Percentiles rank a stretch among this genome's conserved stretches.
Conservation (phyloP, 176 grass and related monocot genomes). For the Puccinellia tenuiflora region DNA sequence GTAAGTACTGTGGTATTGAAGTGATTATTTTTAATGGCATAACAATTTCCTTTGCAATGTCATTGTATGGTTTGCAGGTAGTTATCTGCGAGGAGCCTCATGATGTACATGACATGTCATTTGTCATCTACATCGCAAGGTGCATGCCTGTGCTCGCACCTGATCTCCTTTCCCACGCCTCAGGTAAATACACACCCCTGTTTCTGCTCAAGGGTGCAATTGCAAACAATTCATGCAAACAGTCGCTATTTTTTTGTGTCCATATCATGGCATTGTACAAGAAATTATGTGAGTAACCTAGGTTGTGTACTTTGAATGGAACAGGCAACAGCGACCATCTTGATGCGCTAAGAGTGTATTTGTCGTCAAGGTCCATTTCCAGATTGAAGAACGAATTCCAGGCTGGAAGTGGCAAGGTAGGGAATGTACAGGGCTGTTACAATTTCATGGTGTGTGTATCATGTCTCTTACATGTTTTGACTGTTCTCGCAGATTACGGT, state of each 20-base stretch:
- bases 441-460: not conserved
- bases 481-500: conserved; percentile 56
- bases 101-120: conserved; percentile 44
- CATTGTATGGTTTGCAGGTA: conserved; percentile 35
- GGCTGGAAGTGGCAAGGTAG: conserved; percentile 73
- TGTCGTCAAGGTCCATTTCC: conserved; percentile 61
- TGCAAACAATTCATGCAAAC: not conserved
- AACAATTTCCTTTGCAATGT: not conserved
- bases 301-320: conserved; percentile 17
- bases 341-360: conserved; percentile 57
- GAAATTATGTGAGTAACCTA: conserved; percentile 1
- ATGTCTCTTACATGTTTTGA: not conserved
- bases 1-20: not conserved
- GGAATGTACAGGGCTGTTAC: not conserved
- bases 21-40: not conserved
- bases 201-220: not conserved
- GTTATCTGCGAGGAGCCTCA: conserved; percentile 51
- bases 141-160: conserved; percentile 19
- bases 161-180: conserved; percentile 50
- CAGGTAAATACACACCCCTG: conserved; percentile 36
- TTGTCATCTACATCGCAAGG: conserved; percentile 52
- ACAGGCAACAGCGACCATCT: conserved; percentile 63
- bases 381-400: conserved; percentile 74
- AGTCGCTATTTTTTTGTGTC: not conserved
- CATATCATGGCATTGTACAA: not conserved